Base-by-base conservation (phyloP, 2,329 filamentous ascomycete species). In the Pezicula rhizophila region DNA sequence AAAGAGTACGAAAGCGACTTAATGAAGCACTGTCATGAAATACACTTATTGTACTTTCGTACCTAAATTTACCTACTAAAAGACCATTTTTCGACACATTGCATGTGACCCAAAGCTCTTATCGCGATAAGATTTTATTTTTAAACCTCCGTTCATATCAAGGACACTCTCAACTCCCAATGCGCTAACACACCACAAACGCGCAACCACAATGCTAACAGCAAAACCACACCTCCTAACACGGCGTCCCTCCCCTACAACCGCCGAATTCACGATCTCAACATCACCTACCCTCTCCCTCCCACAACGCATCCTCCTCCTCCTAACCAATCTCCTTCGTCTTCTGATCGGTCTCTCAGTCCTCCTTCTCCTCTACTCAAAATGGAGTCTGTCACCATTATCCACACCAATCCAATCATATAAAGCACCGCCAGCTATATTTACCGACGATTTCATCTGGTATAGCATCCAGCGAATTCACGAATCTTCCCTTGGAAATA, bases 251-350 rank as follows among this genome's bases (percentile, higher is more conserved):
- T 91, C 93, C 20, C 85, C 89, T 42, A 95, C 90, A 2, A 96
- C 93, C n/a, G 84, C 88, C 64, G 86, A 88, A 57, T 97, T 92
- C 75, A 95, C 87, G 26, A 88, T 96, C 48, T 93, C 91, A 33
- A 96, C 91, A 50, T 80, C 82, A 40, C 81, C 87, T 1, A 69
- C 71, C 0, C 64, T 70, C 4, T 77, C 76, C 0, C 52, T 77
- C 14, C 60, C 75, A 2, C 68, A 77, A 6, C 75, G 72, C 37
- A 54, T 76, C 31, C 63, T 77, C 17, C 66, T 75, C 45, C 52
- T 65, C 40, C 54, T 75, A 40, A 67, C 77, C 34, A 61, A 74
- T 51, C 57, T 73, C 48, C 50, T 77, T 26, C 54, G 68, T 17
- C 57, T 75, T 37, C 52, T 68, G 49, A 55, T 73, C 55, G 64